These are phyloP conservation scores for Phellopilus nigrolimitatus DNA, from an alignment of 1,284 basidiomycete species.

Conservation along the genomic window DNA sequence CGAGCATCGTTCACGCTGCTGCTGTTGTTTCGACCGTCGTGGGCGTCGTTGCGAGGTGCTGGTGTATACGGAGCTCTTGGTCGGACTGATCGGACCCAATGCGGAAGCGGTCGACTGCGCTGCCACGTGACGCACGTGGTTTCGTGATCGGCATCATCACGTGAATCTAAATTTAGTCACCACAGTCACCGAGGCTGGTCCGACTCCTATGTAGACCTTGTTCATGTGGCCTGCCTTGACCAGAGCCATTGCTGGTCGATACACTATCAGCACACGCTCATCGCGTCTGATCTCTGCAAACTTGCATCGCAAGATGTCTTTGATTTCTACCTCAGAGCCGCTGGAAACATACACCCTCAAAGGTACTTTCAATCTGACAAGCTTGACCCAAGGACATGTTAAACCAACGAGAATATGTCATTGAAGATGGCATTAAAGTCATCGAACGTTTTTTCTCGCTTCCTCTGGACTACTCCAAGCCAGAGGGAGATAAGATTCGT, in stretches of 20 bases:
- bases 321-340: not conserved
- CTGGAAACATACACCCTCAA: conserved; percentile 13
- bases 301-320: not conserved
- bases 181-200: too few relatives aligned
- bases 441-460: conserved; percentile 46
- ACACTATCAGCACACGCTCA: not conserved
- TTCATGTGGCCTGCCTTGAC: too few relatives aligned
- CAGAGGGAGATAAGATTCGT: conserved; percentile 39
- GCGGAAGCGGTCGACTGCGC: too few relatives aligned
- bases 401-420: too few relatives aligned
- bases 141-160: too few relatives aligned
- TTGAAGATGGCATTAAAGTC: conserved; percentile 40
- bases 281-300: not conserved
- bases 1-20: conserved; percentile 2
- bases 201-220: too few relatives aligned
- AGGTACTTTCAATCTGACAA: conserved; percentile 12
- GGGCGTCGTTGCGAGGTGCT: too few relatives aligned
- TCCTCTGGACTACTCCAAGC: conserved; percentile 42
- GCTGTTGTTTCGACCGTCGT: not conserved
- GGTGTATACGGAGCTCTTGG: too few relatives aligned
- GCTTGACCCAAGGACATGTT: too few relatives aligned
- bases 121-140: too few relatives aligned
- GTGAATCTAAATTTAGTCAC: too few relatives aligned
- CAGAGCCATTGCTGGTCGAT: not conserved
- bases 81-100: too few relatives aligned